Base-by-base conservation (phyloP, 2,329 filamentous ascomycete species). In the Colletotrichum gigasporum region DNA sequence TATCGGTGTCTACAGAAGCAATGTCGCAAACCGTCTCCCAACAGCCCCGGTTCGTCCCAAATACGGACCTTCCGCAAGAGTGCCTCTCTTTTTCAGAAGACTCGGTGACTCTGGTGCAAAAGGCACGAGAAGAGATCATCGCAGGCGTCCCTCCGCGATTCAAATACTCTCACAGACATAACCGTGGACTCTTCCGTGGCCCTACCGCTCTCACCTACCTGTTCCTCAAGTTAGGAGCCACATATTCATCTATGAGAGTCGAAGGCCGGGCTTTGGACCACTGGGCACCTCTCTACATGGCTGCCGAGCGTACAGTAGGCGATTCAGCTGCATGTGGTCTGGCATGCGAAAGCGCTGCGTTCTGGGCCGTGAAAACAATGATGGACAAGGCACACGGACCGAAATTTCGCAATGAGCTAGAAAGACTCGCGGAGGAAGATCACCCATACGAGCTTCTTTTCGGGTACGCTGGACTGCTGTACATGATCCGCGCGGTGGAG, bases 381-480 rank as follows among this genome's bases (percentile, higher is more conserved):
- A 80, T 35, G 78, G 81, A 9, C 70, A 72, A 10, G 66, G 72
- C 8, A 76, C 84, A 39, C 77, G 82, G 18, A 68, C 75, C 10
- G 78, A 76, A 55, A 74, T 82, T 1, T 68, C 73, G 3, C 57
- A 18, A 59, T 57, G 28, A 58, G 22, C 20, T 52, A 4, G 39
- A 41, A 4, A 48, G 34, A 11, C 20, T 51, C 3, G 44, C n/a
- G 3, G 44, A 44, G 14, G 83, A 84, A 20, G 81, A 74, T 1
- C 80, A 78, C 39, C 72, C 76, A 1, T 87, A 90, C 59, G 90
- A 92, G 71, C 84, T 90, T 74, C 77, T 91, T 3, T 88, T 89
- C 71, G 91, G 90, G 2, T 83, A 89, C 6, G 87, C 90, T 2
- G 90, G 90, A 0, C 85, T 88, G 58, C 78, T 93, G 18, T 92